phyloP scores from a whole-genome alignment of 345 rosid genomes.

The Hibiscus trionum region DNA sequence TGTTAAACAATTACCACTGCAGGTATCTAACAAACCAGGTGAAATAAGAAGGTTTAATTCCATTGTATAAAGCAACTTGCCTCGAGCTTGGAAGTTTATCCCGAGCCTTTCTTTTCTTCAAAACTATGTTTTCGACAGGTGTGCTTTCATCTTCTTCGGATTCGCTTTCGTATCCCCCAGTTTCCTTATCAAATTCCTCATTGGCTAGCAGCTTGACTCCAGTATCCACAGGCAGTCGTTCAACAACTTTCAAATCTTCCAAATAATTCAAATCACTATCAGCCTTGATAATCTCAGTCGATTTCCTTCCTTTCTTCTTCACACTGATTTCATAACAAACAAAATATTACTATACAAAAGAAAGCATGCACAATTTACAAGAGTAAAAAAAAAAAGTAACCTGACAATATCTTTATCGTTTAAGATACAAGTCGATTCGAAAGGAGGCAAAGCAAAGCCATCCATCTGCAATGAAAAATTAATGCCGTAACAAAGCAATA shows the following conservation, averaged over 20 bases:
- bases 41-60: neutral
- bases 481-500: conserved; percentile 3
- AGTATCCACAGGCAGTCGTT: conserved; percentile 23
- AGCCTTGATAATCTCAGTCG: conserved; percentile 23
- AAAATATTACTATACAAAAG: neutral
- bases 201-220: conserved; percentile 46
- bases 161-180: conserved; percentile 57
- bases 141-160: conserved; percentile 43
- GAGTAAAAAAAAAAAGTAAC: conserved; percentile 30
- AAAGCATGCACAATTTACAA: neutral
- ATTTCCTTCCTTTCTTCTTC: conserved; percentile 37
- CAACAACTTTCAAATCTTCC: conserved; percentile 29
- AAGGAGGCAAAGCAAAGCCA: conserved; percentile 77
- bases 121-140: conserved; percentile 25
- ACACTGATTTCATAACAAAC: conserved; percentile 35
- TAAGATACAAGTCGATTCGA: conserved; percentile 64
- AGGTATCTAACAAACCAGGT: neutral
- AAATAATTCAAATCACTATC: conserved; percentile 23
- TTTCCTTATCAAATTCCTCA: conserved; percentile 65
- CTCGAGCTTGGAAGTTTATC: conserved; percentile 48
- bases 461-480: conserved; percentile 69
- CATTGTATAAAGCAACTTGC: conserved; percentile 32
- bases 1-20: neutral
- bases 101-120: conserved; percentile 69
- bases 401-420: conserved; percentile 72